These are phyloP conservation scores for Phellopilus nigrolimitatus DNA, from an alignment of 1,284 basidiomycete genomes.

Conservation along the genomic window DNA sequence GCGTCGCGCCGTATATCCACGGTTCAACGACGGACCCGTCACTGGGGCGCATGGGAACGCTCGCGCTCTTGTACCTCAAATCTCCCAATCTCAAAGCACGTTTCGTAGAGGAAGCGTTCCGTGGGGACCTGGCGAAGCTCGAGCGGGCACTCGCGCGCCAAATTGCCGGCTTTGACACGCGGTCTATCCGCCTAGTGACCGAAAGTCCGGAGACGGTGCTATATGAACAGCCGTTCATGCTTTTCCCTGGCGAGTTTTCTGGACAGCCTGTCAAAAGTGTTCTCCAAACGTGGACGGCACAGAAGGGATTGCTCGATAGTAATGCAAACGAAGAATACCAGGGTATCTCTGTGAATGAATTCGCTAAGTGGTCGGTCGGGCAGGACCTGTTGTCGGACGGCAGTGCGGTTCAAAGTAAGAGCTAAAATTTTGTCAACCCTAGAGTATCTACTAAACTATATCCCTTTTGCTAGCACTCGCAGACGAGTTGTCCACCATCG, in stretches of 20 bases:
- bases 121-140: constrained; percentile 55
- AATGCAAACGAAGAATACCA: constrained; percentile 33
- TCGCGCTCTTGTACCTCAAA: constrained; percentile 62
- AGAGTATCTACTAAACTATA: neutral
- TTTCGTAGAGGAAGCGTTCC: constrained; percentile 41
- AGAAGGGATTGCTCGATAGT: constrained; percentile 43
- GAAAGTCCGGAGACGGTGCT: constrained; percentile 57
- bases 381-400: constrained; percentile 9
- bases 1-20: constrained; percentile 80
- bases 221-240: constrained; percentile 81
- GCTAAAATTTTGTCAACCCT: neutral
- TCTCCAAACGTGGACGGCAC: constrained; percentile 61
- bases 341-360: constrained; percentile 57
- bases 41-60: constrained; percentile 63
- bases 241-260: constrained; percentile 50
- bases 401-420: neutral
- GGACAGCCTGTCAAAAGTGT: constrained; percentile 57
- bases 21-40: constrained; percentile 43
- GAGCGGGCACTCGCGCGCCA: constrained; percentile 80
- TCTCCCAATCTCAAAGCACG: constrained; percentile 41
- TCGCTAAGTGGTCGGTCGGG: constrained; percentile 65
- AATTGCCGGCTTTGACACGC: constrained; percentile 81
- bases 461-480: neutral
- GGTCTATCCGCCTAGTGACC: constrained; percentile 43
- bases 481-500: constrained; percentile 1